Conservation (phyloP, 164 flowering plant genomes). For the Vitis vinifera region DNA sequence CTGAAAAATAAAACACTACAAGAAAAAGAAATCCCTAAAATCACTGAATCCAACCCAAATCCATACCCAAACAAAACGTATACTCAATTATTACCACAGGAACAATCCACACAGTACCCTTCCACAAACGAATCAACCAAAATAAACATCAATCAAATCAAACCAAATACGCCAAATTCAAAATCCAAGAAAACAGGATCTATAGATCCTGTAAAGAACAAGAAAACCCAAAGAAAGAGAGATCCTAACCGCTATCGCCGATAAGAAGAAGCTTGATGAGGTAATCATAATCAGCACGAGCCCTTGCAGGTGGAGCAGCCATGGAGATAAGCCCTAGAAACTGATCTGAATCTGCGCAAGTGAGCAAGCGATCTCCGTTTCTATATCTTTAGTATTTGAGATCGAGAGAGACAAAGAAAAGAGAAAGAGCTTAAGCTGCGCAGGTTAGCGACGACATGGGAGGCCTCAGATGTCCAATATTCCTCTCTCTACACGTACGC, state of each 20-base stretch:
- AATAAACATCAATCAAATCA: not conserved
- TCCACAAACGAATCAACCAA: not conserved
- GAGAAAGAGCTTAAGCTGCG: conserved; percentile 1
- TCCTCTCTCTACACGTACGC: no score
- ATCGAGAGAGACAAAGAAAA: not conserved
- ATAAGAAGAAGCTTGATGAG: conserved; percentile 42
- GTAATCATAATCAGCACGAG: conserved; percentile 43
- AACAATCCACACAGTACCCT: not conserved
- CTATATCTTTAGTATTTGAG: not conserved
- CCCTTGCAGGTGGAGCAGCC: conserved; percentile 44
- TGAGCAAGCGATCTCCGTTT: no score
- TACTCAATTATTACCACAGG: not conserved
- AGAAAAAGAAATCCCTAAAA: not conserved
- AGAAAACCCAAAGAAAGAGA: no score
- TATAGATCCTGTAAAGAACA: no score
- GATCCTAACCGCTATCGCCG: conserved; percentile 39
- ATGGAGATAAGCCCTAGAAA: no score
- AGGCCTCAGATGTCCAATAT: not conserved
- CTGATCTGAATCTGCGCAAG: no score
- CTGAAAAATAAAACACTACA: not conserved
- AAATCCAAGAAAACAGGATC: not conserved
- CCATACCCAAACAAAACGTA: not conserved
- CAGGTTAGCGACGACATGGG: conserved; percentile 7
- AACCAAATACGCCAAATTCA: not conserved
- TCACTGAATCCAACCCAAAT: not conserved